Percentiles rank a stretch among this genome's conserved stretches.
These are phyloP conservation scores for Aegilops bicornis DNA, from an alignment of 176 grass and related monocot species.

Conservation along the genomic window DNA sequence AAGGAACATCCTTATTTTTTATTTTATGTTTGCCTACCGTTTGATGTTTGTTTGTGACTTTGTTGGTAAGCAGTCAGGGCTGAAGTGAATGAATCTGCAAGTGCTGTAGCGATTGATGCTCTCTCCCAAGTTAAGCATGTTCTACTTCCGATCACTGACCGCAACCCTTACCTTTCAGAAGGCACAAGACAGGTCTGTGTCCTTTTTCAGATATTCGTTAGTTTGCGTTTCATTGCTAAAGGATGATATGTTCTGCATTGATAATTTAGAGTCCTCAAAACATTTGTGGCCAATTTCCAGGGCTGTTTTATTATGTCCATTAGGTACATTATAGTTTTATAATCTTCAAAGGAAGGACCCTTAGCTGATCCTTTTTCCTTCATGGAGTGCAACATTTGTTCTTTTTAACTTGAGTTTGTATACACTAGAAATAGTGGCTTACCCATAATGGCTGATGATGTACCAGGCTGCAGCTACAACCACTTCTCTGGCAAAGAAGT, in stretches of 20 bases:
- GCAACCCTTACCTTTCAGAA: constrained; percentile 95
- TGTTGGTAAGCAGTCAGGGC: constrained; percentile 62
- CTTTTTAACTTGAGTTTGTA: not conserved
- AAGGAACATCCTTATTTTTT: not conserved
- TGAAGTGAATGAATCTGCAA: constrained; percentile 72
- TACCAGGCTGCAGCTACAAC: constrained; percentile 89
- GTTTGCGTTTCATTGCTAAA: not conserved
- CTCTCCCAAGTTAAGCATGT: constrained; percentile 79
- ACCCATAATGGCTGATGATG: constrained; percentile 15
- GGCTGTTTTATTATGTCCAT: not conserved
- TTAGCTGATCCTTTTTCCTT: constrained; percentile 14
- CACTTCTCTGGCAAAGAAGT: constrained; percentile 86
- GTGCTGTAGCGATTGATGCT: constrained; percentile 64
- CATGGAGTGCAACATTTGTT: not conserved
- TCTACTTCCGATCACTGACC: constrained; percentile 86
- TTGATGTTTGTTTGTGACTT: constrained; percentile 11
- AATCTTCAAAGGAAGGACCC: not conserved
- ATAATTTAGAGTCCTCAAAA: not conserved
- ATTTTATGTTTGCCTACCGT: constrained; percentile 6
- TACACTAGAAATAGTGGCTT: constrained; percentile 11
- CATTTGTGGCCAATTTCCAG: not conserved
- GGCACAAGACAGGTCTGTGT: constrained; percentile 84
- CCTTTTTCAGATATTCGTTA: constrained; percentile 1
- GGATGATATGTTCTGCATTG: not conserved
- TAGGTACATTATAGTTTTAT: not conserved